These are phyloP conservation scores for Quercus wislizeni DNA, from an alignment of 306 rosid genomes.

Conservation along the genomic window DNA sequence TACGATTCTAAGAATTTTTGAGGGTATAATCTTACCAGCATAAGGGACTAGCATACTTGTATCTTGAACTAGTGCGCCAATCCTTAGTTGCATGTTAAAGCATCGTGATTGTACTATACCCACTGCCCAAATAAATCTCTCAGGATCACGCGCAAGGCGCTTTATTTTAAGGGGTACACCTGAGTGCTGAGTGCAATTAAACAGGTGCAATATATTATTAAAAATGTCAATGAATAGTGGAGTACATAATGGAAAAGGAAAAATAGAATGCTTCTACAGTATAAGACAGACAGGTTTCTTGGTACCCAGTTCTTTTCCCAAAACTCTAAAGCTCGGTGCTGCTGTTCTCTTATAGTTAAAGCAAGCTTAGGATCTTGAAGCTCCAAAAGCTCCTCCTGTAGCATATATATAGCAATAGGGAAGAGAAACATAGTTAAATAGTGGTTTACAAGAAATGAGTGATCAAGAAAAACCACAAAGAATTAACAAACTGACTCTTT, in stretches of 20 bases:
- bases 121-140: constrained; percentile 87
- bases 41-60: constrained; percentile 86
- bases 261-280: constrained; percentile 12
- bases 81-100: constrained; percentile 70
- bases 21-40: constrained; percentile 57
- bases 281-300: constrained; percentile 20
- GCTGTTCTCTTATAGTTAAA: constrained; percentile 65
- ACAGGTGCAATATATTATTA: constrained; percentile 9
- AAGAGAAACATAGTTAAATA: constrained; percentile 1
- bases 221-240: constrained; percentile 1
- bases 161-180: constrained; percentile 80
- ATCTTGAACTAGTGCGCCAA: constrained; percentile 77
- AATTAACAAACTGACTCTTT: neutral
- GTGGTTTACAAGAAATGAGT: neutral
- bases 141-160: constrained; percentile 80
- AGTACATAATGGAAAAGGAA: constrained; percentile 9
- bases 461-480: neutral
- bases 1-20: constrained; percentile 11
- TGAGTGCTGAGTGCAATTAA: constrained; percentile 55
- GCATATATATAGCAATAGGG: constrained; percentile 26
- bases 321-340: constrained; percentile 61
- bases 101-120: constrained; percentile 89
- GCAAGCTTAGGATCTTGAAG: constrained; percentile 82
- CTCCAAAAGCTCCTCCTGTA: constrained; percentile 81
- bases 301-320: constrained; percentile 91